Evolutionary conservation across 305 asterid species (phyloP), one percentile per base, ranked within the genome.

Genomic region (Fraxinus dipetala): DNA sequence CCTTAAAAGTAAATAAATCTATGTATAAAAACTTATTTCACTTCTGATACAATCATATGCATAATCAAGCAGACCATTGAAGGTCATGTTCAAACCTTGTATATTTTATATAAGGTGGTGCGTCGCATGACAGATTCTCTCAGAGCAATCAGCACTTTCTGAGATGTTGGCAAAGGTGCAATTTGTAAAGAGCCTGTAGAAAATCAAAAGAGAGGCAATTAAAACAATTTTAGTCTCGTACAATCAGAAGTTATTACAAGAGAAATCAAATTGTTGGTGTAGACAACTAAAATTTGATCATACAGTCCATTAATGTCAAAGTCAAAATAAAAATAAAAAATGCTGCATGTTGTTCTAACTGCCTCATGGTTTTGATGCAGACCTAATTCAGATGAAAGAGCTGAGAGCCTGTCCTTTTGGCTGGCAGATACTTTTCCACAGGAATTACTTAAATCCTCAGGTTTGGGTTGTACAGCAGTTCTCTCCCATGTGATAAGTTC

Each of bases 401-500:
- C 76, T 79, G 85, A 82, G 76, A 72, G 83, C 3, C 14, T n/a
- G 56, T 80, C 86, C 70, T 84, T 80, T 76, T 87, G 87, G 77
- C 75, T 65, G 75, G 76, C 77, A 24, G 78, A 78, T 79, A 81
- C 81, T 82, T 86, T 83, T 56, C 75, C 78, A 54, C 72, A 59
- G 51, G 85, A 69, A 74, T 18, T 75, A 84, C 40, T 77, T 76
- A 82, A 73, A 70, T 89, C 83, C 84, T 84, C 92, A 14, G 88
- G 84, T 80, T 79, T 88, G 77, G 97, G 99, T 83, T 90, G 89
- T 32, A 95, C 30, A 34, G 85, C 86, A 67, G 87, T 85, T 89
- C 99, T 95, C 82, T 94, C 96, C 99, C 99, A 95, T 75, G 85
- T 75, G 72, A 92, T 90, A 87, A 95, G 86, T 76, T 94, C 94